A percentile compares a stretch with the other conserved stretches of the same genome.
Evolutionary conservation across 2,329 filamentous ascomycete genomes (phyloP).

Genomic region (Zymoseptoria tritici): DNA sequence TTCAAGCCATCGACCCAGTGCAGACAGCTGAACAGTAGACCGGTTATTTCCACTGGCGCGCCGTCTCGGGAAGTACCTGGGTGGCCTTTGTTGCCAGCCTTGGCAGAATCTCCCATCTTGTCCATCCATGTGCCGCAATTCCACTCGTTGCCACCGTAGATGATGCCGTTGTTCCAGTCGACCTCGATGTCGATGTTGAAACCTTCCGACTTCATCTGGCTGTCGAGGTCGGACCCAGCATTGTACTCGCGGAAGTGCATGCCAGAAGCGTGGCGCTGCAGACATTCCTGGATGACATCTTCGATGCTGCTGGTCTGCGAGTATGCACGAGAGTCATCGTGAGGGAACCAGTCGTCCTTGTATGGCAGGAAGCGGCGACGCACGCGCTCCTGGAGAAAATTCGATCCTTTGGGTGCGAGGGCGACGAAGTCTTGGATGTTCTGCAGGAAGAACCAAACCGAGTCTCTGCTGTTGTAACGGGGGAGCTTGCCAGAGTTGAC

Average conservation of each 20-base stretch:
- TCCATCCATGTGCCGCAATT: constrained; percentile 99
- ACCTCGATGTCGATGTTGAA: constrained; percentile 89
- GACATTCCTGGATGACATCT: constrained; percentile 85
- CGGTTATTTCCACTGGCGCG: constrained; percentile 89
- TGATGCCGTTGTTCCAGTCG: constrained; percentile 83
- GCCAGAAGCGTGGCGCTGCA: constrained; percentile 84
- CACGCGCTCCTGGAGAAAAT: constrained; percentile 68
- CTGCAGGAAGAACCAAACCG: constrained; percentile 96
- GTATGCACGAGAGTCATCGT: constrained; percentile 76
- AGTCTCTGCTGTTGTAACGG: constrained; percentile 92
- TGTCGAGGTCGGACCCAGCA: constrained; percentile 78
- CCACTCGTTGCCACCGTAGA: constrained; percentile 86
- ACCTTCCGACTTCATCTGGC: constrained; percentile 85
- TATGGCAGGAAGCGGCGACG: constrained; percentile 85
- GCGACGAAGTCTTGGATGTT: constrained; percentile 88
- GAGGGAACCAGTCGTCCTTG: constrained; percentile 88
- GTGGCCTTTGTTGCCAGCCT: constrained; percentile 82
- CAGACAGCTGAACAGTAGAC: constrained; percentile 82
- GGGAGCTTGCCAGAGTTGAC: constrained; percentile 78
- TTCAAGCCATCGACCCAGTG: constrained; percentile 67
- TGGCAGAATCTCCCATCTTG: constrained; percentile 98
- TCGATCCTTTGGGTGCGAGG: constrained; percentile 68
- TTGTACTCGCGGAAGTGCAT: constrained; percentile 93
- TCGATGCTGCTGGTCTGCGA: constrained; percentile 74
- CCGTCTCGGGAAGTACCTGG: constrained; percentile 96